phyloP scores from a whole-genome alignment of 1,139 yeast genomes.

The Taphrina pruni region DNA sequence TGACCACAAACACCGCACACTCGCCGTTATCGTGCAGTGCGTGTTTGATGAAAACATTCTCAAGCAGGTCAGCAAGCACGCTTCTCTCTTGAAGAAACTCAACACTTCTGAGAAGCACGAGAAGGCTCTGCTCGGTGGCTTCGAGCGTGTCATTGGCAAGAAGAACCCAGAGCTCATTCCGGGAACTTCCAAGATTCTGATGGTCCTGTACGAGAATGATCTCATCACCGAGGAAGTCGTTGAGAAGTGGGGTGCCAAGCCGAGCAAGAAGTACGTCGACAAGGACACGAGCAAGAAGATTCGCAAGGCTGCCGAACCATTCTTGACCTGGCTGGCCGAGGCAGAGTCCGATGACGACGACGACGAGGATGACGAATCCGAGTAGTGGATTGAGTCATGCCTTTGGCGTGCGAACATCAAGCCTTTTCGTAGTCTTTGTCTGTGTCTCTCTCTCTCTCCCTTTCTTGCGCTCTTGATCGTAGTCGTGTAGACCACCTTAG shows the following conservation, averaged over 20 bases:
- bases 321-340: slow-evolving; percentile 89
- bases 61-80: slow-evolving; percentile 64
- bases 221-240: slow-evolving; percentile 81
- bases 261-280: slow-evolving; percentile 90
- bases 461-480: background rate
- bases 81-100: slow-evolving; percentile 64
- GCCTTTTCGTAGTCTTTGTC: background rate
- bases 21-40: slow-evolving; percentile 90
- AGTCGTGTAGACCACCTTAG: background rate
- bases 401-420: too few species aligned
- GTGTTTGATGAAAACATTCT: slow-evolving; percentile 81
- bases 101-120: slow-evolving; percentile 69
- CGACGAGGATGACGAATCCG: slow-evolving; percentile 52
- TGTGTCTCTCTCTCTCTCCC: background rate
- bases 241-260: slow-evolving; percentile 85
- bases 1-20: slow-evolving; percentile 72
- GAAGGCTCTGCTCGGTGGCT: slow-evolving; percentile 90
- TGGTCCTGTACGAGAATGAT: slow-evolving; percentile 81
- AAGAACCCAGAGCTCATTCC: slow-evolving; percentile 78
- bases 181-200: slow-evolving; percentile 77
- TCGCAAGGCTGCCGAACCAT: slow-evolving; percentile 94
- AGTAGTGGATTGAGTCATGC: background rate
- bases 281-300: slow-evolving; percentile 92
- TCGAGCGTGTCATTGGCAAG: slow-evolving; percentile 89
- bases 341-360: slow-evolving; percentile 82